Conservation (phyloP, 352 stramenopile species). For the Globisporangium iwayamae region DNA sequence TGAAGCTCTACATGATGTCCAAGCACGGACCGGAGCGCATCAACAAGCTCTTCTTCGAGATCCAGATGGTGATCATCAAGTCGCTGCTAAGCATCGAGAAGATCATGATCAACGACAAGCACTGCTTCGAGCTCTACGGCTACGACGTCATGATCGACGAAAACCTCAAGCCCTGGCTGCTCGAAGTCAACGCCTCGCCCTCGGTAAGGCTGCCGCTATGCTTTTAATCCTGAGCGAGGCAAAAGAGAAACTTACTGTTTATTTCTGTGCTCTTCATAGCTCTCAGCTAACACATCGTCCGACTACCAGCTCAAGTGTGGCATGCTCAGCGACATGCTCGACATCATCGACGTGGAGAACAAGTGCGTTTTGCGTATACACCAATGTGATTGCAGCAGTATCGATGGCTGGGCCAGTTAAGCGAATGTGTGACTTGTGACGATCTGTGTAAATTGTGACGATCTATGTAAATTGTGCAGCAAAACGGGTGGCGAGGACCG, state of each 20-base stretch:
- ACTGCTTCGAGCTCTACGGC: constrained; percentile 95
- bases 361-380: constrained; percentile 30
- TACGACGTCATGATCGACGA: constrained; percentile 93
- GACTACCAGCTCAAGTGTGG: constrained; percentile 93
- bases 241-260: background rate
- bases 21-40: constrained; percentile 75
- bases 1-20: constrained; percentile 92
- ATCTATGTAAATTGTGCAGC: background rate
- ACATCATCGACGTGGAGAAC: constrained; percentile 93
- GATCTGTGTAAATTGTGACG: background rate
- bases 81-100: constrained; percentile 88
- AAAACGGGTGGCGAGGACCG: constrained; percentile 44
- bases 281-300: constrained; percentile 89
- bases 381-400: background rate
- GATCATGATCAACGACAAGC: constrained; percentile 94
- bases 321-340: constrained; percentile 93
- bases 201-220: constrained; percentile 40
- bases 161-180: constrained; percentile 88
- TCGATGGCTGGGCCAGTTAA: background rate
- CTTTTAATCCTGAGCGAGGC: background rate
- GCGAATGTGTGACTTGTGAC: background rate
- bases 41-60: constrained; percentile 89
- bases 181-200: constrained; percentile 93
- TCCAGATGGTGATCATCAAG: constrained; percentile 88
- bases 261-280: constrained; percentile 22